Evolutionary conservation across 306 rosid genomes (phyloP).

Genomic region (Quercus robur): DNA sequence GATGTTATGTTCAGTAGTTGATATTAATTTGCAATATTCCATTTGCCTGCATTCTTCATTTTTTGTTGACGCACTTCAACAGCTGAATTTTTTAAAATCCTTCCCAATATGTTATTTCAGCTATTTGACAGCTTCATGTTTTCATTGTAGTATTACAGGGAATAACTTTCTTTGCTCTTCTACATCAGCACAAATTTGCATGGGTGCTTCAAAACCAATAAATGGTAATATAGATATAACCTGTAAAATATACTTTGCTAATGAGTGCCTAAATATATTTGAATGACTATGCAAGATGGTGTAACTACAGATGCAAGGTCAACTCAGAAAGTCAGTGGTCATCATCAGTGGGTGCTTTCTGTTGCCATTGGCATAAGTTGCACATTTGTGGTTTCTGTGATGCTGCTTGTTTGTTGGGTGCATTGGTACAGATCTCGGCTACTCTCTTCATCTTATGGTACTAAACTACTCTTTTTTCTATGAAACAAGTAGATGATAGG

Average conservation of each 20-base stretch:
- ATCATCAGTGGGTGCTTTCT: conserved; percentile 61
- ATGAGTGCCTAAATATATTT: conserved; percentile 8
- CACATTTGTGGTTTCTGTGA: conserved; percentile 61
- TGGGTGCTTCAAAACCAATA: conserved; percentile 48
- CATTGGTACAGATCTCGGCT: conserved; percentile 75
- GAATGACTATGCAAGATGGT: conserved; percentile 1
- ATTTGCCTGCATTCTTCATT: neutral
- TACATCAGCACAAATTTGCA: conserved; percentile 48
- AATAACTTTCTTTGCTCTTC: conserved; percentile 72
- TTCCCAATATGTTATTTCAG: neutral
- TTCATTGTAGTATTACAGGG: conserved; percentile 63
- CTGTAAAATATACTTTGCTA: neutral
- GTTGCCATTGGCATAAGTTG: conserved; percentile 70
- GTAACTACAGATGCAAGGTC: conserved; percentile 54
- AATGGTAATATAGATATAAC: conserved; percentile 51
- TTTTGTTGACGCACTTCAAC: neutral
- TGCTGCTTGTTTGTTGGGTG: conserved; percentile 68
- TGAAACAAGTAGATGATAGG: neutral
- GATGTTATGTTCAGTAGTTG: neutral
- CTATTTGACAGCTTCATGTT: conserved; percentile 28
- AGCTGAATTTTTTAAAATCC: neutral
- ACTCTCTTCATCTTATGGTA: conserved; percentile 81
- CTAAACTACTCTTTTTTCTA: conserved; percentile 13
- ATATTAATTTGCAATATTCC: neutral
- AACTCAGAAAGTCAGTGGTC: conserved; percentile 35